Base-by-base conservation (phyloP, 352 stramenopile species). In the Globisporangium polare region DNA sequence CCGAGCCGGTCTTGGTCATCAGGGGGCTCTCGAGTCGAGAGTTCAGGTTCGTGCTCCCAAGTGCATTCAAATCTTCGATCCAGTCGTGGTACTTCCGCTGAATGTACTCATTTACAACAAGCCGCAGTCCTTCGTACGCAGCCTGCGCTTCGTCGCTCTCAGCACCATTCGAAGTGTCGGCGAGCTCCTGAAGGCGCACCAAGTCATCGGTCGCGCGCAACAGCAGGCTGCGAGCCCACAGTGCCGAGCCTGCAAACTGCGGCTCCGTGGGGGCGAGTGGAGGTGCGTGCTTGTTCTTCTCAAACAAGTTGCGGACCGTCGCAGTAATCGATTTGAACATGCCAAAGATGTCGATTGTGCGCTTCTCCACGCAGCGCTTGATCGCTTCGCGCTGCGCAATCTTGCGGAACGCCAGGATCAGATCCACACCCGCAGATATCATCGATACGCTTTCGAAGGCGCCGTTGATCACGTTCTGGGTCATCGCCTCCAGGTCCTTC, bases 401-500 rank as follows among this genome's bases (percentile, higher is more conserved):
- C 49, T 82, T 88, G 68, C 95, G 83, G 63, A 98, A 98, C 22
- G 94, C 92, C 24, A 97, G 84, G 8, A 98, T 87, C 62, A 98
- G 77, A 22, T 96, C 92, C 3, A 98, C 92, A 10, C 86, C 89
- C 12, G 88, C 80, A 5, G 80, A 71, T 12, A 98, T 88, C 9
- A 89, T 96, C 7, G 89, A 92, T 8, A 98, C 73, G 51, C 81
- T 95, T 41, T 98, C 95, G 52, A 99, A 99, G 0, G 91, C 90
- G 5, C 83, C 86, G 56, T 98, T 98, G 63, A 98, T 98, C 5
- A 98, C 89, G 54, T 98, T 98, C 46, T 94, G 85, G 2, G 94
- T 97, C 93, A 98, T 98, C 0, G 94, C 94, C 58, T 98, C 95
- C 3, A 98, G 72, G 62, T 98, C 95, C 67, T 98, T 98, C 70